These are phyloP conservation scores for Primulina tabacum DNA, from an alignment of 257 asterid genomes.

Conservation along the genomic window DNA sequence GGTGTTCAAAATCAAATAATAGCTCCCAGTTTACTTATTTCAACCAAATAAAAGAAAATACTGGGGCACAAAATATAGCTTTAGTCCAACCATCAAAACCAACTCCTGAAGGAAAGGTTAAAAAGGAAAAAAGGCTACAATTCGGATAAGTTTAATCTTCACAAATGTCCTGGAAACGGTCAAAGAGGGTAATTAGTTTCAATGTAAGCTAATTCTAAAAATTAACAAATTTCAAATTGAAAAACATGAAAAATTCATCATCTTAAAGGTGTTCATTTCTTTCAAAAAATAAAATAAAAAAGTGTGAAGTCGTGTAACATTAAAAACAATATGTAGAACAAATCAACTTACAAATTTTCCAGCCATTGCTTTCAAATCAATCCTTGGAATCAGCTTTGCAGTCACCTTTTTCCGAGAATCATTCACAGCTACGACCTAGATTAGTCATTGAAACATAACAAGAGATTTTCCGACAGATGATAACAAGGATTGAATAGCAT, in stretches of 20 bases:
- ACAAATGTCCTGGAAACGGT: conserved; percentile 14
- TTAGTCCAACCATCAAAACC: conserved; percentile 3
- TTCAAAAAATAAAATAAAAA: neutral
- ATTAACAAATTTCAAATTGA: neutral
- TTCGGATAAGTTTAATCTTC: conserved; percentile 2
- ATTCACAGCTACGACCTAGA: conserved; percentile 73
- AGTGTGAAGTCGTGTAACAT: neutral
- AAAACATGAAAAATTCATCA: neutral
- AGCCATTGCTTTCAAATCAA: conserved; percentile 89
- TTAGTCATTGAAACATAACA: conserved; percentile 22
- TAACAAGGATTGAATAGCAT: neutral
- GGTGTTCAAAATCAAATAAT: neutral
- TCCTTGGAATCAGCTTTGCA: conserved; percentile 82
- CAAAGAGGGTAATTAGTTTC: neutral
- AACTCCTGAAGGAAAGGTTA: conserved; percentile 8
- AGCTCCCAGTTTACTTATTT: conserved; percentile 3
- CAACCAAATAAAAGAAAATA: conserved; percentile 10
- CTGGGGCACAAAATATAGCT: neutral
- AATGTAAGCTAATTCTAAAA: neutral
- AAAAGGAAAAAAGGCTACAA: neutral
- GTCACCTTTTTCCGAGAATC: conserved; percentile 67
- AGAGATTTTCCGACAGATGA: conserved; percentile 1
- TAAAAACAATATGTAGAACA: neutral
- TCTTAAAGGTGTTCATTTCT: neutral
- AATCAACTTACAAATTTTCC: conserved; percentile 69